Evolutionary conservation across 306 rosid genomes (phyloP).

Genomic region (Trifolium dubium): DNA sequence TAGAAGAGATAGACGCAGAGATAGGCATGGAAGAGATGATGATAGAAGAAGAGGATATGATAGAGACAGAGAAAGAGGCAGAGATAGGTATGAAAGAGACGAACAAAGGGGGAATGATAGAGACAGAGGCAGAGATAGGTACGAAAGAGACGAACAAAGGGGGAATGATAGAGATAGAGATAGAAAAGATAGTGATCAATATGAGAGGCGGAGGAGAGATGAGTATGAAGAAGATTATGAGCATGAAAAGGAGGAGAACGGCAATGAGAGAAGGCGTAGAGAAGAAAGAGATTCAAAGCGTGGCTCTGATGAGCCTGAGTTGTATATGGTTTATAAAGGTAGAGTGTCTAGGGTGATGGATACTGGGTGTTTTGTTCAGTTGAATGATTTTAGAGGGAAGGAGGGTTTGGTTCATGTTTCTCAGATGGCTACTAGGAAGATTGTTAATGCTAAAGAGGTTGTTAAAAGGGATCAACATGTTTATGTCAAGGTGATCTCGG

Average conservation of each 20-base stretch:
- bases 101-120: conserved; percentile 18
- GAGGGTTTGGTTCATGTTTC: conserved; percentile 92
- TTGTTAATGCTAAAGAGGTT: conserved; percentile 75
- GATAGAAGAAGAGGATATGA: conserved; percentile 37
- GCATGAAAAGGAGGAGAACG: conserved; percentile 52
- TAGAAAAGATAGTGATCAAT: conserved; percentile 39
- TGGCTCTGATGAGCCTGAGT: conserved; percentile 61
- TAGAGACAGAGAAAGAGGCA: not conserved
- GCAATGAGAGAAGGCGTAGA: conserved; percentile 39
- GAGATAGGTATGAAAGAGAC: conserved; percentile 35
- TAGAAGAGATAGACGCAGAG: conserved; percentile 45
- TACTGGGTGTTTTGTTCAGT: conserved; percentile 81
- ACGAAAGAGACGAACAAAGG: conserved; percentile 22
- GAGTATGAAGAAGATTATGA: conserved; percentile 43
- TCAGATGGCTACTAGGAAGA: conserved; percentile 77
- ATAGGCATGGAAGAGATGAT: conserved; percentile 37
- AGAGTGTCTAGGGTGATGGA: conserved; percentile 87
- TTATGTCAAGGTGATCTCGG: conserved; percentile 73
- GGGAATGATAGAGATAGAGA: conserved; percentile 24
- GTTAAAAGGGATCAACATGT: conserved; percentile 88
- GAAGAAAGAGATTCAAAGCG: conserved; percentile 46
- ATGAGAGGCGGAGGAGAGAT: conserved; percentile 43
- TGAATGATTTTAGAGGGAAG: conserved; percentile 74
- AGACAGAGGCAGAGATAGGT: conserved; percentile 38
- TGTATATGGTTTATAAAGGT: conserved; percentile 75